A percentile compares a stretch with the other conserved stretches of the same genome.
Evolutionary conservation across 2,329 filamentous ascomycete species (phyloP).

Genomic region (Fusarium sp.): DNA sequence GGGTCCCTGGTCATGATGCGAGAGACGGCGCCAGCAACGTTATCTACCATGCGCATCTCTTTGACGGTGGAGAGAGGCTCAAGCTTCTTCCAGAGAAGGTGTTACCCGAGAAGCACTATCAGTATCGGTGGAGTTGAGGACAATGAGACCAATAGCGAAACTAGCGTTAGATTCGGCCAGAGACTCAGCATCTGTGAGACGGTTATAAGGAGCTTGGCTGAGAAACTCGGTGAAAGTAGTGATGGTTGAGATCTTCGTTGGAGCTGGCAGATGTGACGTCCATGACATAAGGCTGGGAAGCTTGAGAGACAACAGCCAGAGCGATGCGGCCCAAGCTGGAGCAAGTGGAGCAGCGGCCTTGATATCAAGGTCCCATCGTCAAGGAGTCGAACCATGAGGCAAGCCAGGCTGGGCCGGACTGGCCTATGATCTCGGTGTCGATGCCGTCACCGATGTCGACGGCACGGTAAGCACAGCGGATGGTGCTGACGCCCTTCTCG

Average conservation of each 20-base stretch:
- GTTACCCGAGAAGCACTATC: slow-evolving; percentile 76
- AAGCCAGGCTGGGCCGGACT: slow-evolving; percentile 87
- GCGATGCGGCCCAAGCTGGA: slow-evolving; percentile 96
- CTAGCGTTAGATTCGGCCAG: slow-evolving; percentile 96
- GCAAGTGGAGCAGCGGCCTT: slow-evolving; percentile 91
- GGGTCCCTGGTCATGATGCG: slow-evolving; percentile 93
- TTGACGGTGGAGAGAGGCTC: slow-evolving; percentile 84
- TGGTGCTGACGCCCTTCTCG: slow-evolving; percentile 84
- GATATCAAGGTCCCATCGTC: slow-evolving; percentile 85
- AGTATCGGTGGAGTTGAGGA: slow-evolving; percentile 81
- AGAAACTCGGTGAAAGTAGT: slow-evolving; percentile 83
- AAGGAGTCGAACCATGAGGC: slow-evolving; percentile 85
- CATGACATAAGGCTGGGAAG: slow-evolving; percentile 91
- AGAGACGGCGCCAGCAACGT: slow-evolving; percentile 89
- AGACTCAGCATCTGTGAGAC: slow-evolving; percentile 86
- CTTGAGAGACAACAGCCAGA: slow-evolving; percentile 82
- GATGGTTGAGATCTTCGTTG: slow-evolving; percentile 85
- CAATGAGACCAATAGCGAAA: slow-evolving; percentile 87
- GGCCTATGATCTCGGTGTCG: slow-evolving; percentile 77
- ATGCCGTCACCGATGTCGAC: slow-evolving; percentile 94
- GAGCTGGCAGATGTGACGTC: slow-evolving; percentile 90
- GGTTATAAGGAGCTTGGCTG: slow-evolving; percentile 84
- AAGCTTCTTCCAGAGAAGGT: slow-evolving; percentile 82
- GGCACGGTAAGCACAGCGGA: slow-evolving; percentile 89
- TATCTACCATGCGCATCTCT: slow-evolving; percentile 87